These are phyloP conservation scores for Prunus salicina DNA, from an alignment of 306 rosid genomes.

Conservation along the genomic window DNA sequence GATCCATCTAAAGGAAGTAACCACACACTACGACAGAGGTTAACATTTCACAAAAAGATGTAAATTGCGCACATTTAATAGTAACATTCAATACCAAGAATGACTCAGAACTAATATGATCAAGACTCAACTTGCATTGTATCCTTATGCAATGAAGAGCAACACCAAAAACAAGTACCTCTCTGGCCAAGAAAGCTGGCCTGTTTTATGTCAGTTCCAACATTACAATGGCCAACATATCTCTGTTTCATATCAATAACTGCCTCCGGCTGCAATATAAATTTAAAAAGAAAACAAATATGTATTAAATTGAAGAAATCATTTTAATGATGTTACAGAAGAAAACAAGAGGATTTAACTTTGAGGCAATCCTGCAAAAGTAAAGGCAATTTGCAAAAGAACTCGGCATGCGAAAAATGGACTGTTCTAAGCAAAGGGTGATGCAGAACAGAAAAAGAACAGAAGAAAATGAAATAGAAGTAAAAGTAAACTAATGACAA, in stretches of 20 bases:
- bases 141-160: constrained; percentile 8
- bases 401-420: background rate
- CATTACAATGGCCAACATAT: constrained; percentile 88
- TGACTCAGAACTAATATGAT: background rate
- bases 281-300: constrained; percentile 1
- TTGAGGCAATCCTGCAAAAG: constrained; percentile 4
- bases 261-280: constrained; percentile 69
- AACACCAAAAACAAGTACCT: constrained; percentile 45
- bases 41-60: background rate
- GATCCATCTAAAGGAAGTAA: background rate
- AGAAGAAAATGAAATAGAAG: background rate
- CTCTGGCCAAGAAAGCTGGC: constrained; percentile 95
- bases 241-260: constrained; percentile 92
- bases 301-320: background rate
- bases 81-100: background rate
- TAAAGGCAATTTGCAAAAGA: background rate
- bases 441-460: background rate
- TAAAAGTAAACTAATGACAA: background rate
- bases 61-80: background rate
- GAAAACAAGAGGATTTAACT: background rate
- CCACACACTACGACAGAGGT: background rate
- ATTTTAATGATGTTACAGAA: background rate
- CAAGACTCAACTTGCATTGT: background rate
- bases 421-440: background rate
- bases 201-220: constrained; percentile 97